Conservation (phyloP, 345 rosid genomes). For the Lepidium didymum region DNA sequence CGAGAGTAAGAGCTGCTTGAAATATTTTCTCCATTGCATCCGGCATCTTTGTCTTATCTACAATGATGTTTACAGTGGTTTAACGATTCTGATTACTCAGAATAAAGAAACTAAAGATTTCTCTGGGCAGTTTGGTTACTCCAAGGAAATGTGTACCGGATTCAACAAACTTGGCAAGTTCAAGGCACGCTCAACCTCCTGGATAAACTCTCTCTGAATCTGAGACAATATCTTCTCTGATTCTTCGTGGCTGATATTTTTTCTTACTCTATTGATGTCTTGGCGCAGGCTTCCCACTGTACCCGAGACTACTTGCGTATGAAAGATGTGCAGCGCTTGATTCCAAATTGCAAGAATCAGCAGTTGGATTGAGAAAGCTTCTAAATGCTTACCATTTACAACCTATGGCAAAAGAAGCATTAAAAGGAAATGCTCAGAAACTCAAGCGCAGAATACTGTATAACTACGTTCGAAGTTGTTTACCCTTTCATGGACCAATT, state of each 20-base stretch:
- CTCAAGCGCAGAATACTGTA: neutral
- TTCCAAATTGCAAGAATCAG: slow-evolving; percentile 97
- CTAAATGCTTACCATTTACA: slow-evolving; percentile 47
- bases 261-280: slow-evolving; percentile 42
- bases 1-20: slow-evolving; percentile 81
- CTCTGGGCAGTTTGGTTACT: neutral
- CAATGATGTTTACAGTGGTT: slow-evolving; percentile 22
- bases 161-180: slow-evolving; percentile 70
- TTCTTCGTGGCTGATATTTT: slow-evolving; percentile 33
- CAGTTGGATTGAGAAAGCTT: slow-evolving; percentile 94
- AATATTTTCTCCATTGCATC: slow-evolving; percentile 94
- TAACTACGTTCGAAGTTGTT: neutral
- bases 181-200: slow-evolving; percentile 81
- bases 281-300: slow-evolving; percentile 72
- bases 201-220: slow-evolving; percentile 74
- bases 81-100: neutral
- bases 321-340: slow-evolving; percentile 90
- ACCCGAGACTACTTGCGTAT: slow-evolving; percentile 86
- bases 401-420: slow-evolving; percentile 36
- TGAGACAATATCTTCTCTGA: slow-evolving; percentile 48
- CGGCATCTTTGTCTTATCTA: slow-evolving; percentile 80
- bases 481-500: slow-evolving; percentile 63
- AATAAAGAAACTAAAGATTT: slow-evolving; percentile 1
- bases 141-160: slow-evolving; percentile 48
- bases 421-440: neutral